Conservation (phyloP, 2,329 filamentous ascomycete genomes). For the Fusarium xylarioides region DNA sequence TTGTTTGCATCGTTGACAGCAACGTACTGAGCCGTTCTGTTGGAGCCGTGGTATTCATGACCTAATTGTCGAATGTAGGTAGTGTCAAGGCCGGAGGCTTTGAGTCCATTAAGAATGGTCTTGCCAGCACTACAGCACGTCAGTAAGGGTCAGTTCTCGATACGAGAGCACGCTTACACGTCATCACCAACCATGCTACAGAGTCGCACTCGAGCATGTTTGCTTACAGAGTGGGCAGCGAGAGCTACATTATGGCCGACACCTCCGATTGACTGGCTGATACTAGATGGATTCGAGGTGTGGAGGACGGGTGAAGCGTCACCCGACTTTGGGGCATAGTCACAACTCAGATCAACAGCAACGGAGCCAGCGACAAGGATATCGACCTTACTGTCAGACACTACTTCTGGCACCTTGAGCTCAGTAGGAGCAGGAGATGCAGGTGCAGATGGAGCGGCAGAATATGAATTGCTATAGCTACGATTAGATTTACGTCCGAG, state of each 20-base stretch:
- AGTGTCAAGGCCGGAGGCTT: slow-evolving; percentile 70
- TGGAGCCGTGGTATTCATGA: slow-evolving; percentile 57
- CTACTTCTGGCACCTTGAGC: slow-evolving; percentile 20
- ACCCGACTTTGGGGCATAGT: slow-evolving; percentile 61
- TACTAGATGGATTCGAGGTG: slow-evolving; percentile 86
- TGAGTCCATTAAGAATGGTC: slow-evolving; percentile 73
- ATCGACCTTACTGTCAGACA: slow-evolving; percentile 56
- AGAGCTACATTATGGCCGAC: slow-evolving; percentile 93
- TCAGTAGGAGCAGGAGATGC: slow-evolving; percentile 14
- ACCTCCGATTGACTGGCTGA: slow-evolving; percentile 85
- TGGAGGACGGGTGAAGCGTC: slow-evolving; percentile 63
- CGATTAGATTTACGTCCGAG: slow-evolving; percentile 47
- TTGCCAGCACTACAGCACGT: slow-evolving; percentile 69
- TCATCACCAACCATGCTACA: slow-evolving; percentile 87
- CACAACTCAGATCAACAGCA: slow-evolving; percentile 87
- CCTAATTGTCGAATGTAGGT: slow-evolving; percentile 68
- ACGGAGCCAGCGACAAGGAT: slow-evolving; percentile 92
- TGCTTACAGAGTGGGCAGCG: slow-evolving; percentile 76
- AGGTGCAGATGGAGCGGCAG: slow-evolving; percentile 25
- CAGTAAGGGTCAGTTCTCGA: not conserved
- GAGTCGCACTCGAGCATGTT: slow-evolving; percentile 69
- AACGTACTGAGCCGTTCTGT: slow-evolving; percentile 88
- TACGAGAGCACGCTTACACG: slow-evolving; percentile 55
- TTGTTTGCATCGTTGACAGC: slow-evolving; percentile 86
- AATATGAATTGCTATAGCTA: slow-evolving; percentile 46